Conservation (phyloP, 2,329 filamentous ascomycete species). For the Colletotrichum magnum region DNA sequence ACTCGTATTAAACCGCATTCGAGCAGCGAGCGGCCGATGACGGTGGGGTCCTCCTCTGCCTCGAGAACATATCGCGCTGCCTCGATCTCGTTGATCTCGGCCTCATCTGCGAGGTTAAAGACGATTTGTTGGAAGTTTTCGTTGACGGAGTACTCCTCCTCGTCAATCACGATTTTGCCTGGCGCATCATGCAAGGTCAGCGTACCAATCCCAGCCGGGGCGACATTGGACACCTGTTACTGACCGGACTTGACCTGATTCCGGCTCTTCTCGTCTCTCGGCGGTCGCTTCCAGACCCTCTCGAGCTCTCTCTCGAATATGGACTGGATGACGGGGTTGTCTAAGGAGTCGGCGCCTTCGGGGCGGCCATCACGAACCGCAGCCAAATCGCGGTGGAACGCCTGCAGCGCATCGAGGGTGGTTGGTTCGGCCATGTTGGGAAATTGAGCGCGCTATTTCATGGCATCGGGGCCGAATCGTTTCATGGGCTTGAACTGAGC, state of each 20-base stretch:
- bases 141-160: slow-evolving; percentile 84
- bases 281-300: slow-evolving; percentile 80
- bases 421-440: slow-evolving; percentile 79
- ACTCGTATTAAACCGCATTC: slow-evolving; percentile 89
- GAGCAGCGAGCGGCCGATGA: slow-evolving; percentile 79
- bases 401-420: slow-evolving; percentile 82
- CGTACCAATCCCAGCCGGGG: not conserved
- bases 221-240: slow-evolving; percentile 40
- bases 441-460: slow-evolving; percentile 60
- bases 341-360: slow-evolving; percentile 74
- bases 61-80: slow-evolving; percentile 83
- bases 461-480: slow-evolving; percentile 47
- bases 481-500: slow-evolving; percentile 32
- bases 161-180: slow-evolving; percentile 84
- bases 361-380: slow-evolving; percentile 79
- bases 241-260: slow-evolving; percentile 77
- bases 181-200: slow-evolving; percentile 43
- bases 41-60: slow-evolving; percentile 76
- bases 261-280: slow-evolving; percentile 82
- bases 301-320: slow-evolving; percentile 81
- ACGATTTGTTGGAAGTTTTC: slow-evolving; percentile 88
- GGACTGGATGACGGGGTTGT: slow-evolving; percentile 78
- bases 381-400: slow-evolving; percentile 87
- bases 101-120: slow-evolving; percentile 86
- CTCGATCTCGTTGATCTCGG: slow-evolving; percentile 91